Evolutionary conservation across 441 rosid genomes (phyloP).

Genomic region (Mallotus repandus): DNA sequence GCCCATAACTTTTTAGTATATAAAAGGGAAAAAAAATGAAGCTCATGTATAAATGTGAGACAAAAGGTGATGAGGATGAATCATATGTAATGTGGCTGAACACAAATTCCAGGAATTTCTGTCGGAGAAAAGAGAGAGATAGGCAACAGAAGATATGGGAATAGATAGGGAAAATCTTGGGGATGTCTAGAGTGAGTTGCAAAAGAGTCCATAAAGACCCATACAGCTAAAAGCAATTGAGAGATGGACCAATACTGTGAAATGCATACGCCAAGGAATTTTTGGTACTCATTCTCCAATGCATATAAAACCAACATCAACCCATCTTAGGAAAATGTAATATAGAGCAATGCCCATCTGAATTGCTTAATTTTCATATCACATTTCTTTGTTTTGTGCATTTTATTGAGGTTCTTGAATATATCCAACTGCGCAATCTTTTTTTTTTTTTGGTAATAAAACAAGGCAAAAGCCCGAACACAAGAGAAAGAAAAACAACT

Average conservation of each 20-base stretch:
- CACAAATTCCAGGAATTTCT: constrained; percentile 17
- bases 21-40: not conserved
- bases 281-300: constrained; percentile 2
- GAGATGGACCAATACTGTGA: constrained; percentile 20
- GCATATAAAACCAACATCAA: constrained; percentile 15
- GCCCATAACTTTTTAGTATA: constrained; percentile 1
- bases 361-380: not conserved
- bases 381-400: not conserved
- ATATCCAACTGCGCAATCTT: no score
- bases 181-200: constrained; percentile 17
- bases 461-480: no score
- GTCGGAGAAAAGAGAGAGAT: constrained; percentile 31
- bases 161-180: constrained; percentile 1
- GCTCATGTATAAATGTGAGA: constrained; percentile 6
- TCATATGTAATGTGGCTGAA: constrained; percentile 3
- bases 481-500: no score
- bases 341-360: not conserved
- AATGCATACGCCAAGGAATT: constrained; percentile 14
- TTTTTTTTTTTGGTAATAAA: no score
- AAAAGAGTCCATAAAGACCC: constrained; percentile 25
- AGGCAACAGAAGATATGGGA: constrained; percentile 21
- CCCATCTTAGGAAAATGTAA: constrained; percentile 1
- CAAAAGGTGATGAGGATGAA: constrained; percentile 20
- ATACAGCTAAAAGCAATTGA: constrained; percentile 11
- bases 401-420: not conserved